A percentile compares a stretch with the other conserved stretches of the same genome.
Evolutionary conservation across 345 rosid genomes (phyloP).

Genomic region (Lenwebbia sp.): DNA sequence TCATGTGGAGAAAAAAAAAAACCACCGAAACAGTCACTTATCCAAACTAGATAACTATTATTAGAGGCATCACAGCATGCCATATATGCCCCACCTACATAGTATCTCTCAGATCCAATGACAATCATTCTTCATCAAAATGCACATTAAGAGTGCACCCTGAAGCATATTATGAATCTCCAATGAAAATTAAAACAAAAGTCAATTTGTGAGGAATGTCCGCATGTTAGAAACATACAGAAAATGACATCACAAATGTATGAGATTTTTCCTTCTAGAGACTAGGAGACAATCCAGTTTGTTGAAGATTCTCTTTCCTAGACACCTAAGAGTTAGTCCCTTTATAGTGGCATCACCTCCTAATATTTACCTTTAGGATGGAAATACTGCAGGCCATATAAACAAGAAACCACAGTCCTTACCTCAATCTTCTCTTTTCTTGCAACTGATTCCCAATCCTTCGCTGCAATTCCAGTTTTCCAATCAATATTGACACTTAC

Average conservation of each 20-base stretch:
- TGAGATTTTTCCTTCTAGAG: not conserved
- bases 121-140: not conserved
- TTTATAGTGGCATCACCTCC: not conserved
- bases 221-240: not conserved
- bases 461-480: constrained; percentile 83
- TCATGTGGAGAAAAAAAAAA: not conserved
- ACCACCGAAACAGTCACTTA: not conserved
- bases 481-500: constrained; percentile 68
- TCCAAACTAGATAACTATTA: not conserved
- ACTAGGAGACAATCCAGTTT: not conserved
- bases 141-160: not conserved
- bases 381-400: not conserved
- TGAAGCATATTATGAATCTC: not conserved
- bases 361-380: not conserved
- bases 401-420: constrained; percentile 7
- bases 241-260: not conserved
- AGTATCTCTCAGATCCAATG: not conserved
- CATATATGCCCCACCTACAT: not conserved
- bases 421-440: constrained; percentile 89
- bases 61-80: not conserved
- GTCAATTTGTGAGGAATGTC: not conserved
- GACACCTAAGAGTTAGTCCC: not conserved
- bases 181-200: not conserved
- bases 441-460: constrained; percentile 97
- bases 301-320: not conserved